These are phyloP conservation scores for Dictyostelium capitatum DNA, from an alignment of 78 protist genomes.

Conservation along the genomic window DNA sequence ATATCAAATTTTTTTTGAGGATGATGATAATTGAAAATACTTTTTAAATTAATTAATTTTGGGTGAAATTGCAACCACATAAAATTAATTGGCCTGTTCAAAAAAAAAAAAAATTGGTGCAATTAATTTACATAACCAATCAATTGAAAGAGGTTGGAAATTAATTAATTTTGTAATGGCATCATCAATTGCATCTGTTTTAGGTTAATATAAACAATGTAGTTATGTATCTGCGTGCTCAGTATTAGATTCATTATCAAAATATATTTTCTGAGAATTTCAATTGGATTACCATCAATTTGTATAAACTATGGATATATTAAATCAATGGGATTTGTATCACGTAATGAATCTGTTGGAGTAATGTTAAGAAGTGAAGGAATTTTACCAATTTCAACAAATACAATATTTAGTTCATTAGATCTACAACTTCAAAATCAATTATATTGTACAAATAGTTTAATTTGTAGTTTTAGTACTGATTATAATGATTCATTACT, in stretches of 20 bases:
- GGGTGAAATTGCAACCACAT: too few species aligned
- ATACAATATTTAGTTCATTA: background rate
- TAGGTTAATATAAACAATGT: background rate
- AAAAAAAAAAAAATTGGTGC: background rate
- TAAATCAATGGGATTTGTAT: background rate
- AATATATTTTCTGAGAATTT: background rate
- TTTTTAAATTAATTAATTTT: too few species aligned
- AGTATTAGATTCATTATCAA: background rate
- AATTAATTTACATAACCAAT: constrained; percentile 1
- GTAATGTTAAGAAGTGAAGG: background rate
- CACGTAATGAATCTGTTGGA: background rate
- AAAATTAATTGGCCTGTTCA: too few species aligned
- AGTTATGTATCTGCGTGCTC: background rate
- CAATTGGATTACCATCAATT: background rate
- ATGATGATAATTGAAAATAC: too few species aligned
- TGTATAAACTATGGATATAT: background rate
- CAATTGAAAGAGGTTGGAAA: background rate
- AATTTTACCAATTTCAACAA: background rate
- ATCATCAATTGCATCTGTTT: background rate
- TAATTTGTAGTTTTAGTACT: background rate
- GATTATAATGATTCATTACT: too few species aligned
- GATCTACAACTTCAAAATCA: constrained; percentile 18
- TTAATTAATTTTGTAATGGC: background rate
- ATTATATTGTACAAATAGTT: background rate
- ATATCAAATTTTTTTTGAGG: too few species aligned